These are phyloP conservation scores for Leishmania tropica DNA, from an alignment of 208 protist species.

Conservation along the genomic window DNA sequence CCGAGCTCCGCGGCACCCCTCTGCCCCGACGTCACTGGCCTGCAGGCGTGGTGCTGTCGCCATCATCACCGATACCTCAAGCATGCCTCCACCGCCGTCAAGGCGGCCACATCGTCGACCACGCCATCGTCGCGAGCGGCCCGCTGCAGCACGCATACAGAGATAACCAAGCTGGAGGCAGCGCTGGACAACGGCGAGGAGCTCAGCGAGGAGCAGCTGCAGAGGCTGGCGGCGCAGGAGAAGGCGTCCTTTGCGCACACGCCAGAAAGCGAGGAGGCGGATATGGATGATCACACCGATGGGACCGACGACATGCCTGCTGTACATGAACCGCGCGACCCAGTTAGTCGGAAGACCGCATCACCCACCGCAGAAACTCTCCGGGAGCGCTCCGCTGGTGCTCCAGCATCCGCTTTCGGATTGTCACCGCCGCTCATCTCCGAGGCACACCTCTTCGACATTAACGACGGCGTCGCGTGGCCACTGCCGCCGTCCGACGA, in stretches of 20 bases:
- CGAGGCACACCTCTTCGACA: conserved; percentile 82
- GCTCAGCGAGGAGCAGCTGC: conserved; percentile 35
- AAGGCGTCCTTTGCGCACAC: background rate
- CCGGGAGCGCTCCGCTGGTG: background rate
- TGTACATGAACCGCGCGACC: background rate
- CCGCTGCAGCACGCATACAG: background rate
- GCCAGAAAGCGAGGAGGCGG: conserved; percentile 8
- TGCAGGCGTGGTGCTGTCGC: conserved; percentile 45
- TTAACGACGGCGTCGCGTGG: conserved; percentile 83
- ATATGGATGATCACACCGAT: conserved; percentile 11
- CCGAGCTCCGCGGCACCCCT: conserved; percentile 52
- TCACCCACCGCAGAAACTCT: background rate
- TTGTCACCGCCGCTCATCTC: conserved; percentile 40
- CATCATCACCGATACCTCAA: conserved; percentile 56
- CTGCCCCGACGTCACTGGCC: conserved; percentile 34
- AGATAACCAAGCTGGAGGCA: conserved; percentile 14
- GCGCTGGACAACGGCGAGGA: conserved; percentile 29
- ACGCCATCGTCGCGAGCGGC: background rate
- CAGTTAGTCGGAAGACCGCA: background rate
- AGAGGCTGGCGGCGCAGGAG: conserved; percentile 19
- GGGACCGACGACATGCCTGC: background rate
- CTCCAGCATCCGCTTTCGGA: background rate
- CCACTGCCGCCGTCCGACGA: conserved; percentile 69
- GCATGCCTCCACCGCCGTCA: too few relatives aligned
- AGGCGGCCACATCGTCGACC: background rate